A percentile compares a stretch with the other conserved stretches of the same genome.
These are phyloP conservation scores for Evernia prunastri DNA, from an alignment of 495 filamentous ascomycete species.

Conservation along the genomic window DNA sequence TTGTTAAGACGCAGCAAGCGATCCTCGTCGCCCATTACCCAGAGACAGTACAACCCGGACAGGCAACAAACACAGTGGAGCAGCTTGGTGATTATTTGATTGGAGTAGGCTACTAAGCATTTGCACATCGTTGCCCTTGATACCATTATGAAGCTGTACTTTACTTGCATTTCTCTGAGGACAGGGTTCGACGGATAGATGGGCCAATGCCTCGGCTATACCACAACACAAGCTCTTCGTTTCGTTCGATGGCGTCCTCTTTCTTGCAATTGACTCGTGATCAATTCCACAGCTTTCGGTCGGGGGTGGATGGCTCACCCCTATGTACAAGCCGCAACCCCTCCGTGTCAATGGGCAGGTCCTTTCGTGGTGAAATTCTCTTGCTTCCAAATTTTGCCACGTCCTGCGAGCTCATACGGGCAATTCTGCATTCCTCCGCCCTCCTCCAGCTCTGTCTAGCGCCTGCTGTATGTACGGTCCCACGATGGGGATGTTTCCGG, in stretches of 20 bases:
- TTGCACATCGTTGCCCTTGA: slow-evolving; percentile 10
- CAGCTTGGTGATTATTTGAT: slow-evolving; percentile 70
- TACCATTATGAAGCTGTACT: slow-evolving; percentile 24
- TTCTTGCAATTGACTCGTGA: background rate
- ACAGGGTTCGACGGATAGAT: slow-evolving; percentile 9
- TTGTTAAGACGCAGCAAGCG: slow-evolving; percentile 76
- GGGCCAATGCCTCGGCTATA: slow-evolving; percentile 3
- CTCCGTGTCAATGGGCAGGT: background rate
- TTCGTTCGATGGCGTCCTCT: background rate
- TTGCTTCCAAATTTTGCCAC: background rate
- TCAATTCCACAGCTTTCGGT: background rate
- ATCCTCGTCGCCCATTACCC: slow-evolving; percentile 81
- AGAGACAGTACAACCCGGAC: slow-evolving; percentile 59
- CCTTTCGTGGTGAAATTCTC: background rate
- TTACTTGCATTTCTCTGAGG: slow-evolving; percentile 23
- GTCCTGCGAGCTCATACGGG: slow-evolving; percentile 51
- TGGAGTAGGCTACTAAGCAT: slow-evolving; percentile 55
- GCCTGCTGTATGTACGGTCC: slow-evolving; percentile 71
- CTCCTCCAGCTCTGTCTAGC: slow-evolving; percentile 58
- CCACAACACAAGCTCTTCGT: background rate
- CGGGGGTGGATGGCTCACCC: background rate
- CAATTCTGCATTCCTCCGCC: slow-evolving; percentile 64
- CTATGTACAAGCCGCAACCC: background rate
- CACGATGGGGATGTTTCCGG: slow-evolving; percentile 74
- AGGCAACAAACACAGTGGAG: slow-evolving; percentile 58